Evolutionary conservation across 2,329 filamentous ascomycete genomes (phyloP).

Genomic region (Epichloe brachyelytri): DNA sequence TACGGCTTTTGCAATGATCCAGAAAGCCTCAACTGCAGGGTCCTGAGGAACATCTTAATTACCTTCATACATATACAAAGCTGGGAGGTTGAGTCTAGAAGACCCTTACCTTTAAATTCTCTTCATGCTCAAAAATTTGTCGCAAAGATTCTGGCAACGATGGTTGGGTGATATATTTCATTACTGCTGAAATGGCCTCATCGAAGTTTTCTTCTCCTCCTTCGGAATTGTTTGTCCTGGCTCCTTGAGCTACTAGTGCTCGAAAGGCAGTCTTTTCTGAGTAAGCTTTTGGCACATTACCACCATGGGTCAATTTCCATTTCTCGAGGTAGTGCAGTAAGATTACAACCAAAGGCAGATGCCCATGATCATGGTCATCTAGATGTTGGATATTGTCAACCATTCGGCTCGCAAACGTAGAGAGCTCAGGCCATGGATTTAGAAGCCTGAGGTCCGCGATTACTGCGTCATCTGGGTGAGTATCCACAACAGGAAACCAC

Average conservation of each 20-base stretch:
- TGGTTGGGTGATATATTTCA: constrained; percentile 68
- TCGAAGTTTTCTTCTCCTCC: constrained; percentile 96
- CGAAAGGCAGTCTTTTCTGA: constrained; percentile 79
- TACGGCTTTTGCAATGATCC: constrained; percentile 75
- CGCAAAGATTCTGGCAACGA: constrained; percentile 55
- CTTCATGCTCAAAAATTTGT: constrained; percentile 63
- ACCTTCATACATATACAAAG: background rate
- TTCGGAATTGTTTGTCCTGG: constrained; percentile 62
- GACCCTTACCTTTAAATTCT: constrained; percentile 36
- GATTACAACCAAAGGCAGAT: constrained; percentile 77
- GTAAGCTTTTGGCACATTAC: constrained; percentile 58
- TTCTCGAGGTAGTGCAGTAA: constrained; percentile 68
- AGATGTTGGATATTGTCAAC: constrained; percentile 57
- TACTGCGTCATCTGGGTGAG: constrained; percentile 78
- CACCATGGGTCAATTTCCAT: constrained; percentile 64
- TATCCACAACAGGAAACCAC: constrained; percentile 88
- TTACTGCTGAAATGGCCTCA: constrained; percentile 74
- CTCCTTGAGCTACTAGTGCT: constrained; percentile 50
- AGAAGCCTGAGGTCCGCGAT: constrained; percentile 76
- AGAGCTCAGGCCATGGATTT: constrained; percentile 73
- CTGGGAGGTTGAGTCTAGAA: background rate
- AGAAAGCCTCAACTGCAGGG: constrained; percentile 47
- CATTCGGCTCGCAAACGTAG: constrained; percentile 51
- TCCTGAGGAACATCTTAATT: background rate
- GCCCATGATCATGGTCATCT: constrained; percentile 72